Evolutionary conservation across 2,329 filamentous ascomycete genomes (phyloP).

Genomic region (Fusarium avenaceum): DNA sequence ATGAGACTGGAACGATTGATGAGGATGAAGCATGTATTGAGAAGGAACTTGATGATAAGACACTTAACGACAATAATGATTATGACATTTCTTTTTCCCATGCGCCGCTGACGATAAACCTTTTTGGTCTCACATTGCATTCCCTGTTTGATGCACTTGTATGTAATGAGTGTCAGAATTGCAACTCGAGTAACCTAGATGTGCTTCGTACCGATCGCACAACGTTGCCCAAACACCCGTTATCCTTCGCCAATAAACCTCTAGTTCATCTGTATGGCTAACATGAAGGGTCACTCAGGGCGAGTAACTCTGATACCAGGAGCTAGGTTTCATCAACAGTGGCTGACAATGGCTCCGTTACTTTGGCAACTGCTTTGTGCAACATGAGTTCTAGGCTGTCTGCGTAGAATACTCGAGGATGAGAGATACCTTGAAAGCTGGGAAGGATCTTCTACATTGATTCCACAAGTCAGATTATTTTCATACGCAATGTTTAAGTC

Average conservation of each 20-base stretch:
- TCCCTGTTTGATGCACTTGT: background rate
- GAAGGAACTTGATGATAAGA: constrained; percentile 46
- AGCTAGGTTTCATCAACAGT: background rate
- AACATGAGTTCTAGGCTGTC: background rate
- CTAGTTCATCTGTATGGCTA: background rate
- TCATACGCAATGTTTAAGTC: too few species aligned
- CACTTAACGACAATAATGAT: constrained; percentile 49
- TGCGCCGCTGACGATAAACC: constrained; percentile 6
- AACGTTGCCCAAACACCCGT: background rate
- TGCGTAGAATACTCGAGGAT: background rate
- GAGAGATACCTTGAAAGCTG: background rate
- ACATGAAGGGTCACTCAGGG: background rate
- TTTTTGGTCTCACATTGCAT: background rate
- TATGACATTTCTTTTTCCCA: constrained; percentile 39
- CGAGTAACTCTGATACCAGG: background rate
- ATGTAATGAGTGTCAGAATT: constrained; percentile 6
- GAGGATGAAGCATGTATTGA: constrained; percentile 35
- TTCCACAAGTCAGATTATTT: too few species aligned
- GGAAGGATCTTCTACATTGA: too few species aligned
- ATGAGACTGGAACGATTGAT: constrained; percentile 37
- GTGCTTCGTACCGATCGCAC: background rate
- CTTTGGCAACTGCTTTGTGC: background rate
- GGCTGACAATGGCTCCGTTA: background rate
- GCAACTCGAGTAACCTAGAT: background rate
- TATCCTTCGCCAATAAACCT: background rate